Conservation (phyloP, 352 stramenopile genomes). For the Pythium sukuiense region DNA sequence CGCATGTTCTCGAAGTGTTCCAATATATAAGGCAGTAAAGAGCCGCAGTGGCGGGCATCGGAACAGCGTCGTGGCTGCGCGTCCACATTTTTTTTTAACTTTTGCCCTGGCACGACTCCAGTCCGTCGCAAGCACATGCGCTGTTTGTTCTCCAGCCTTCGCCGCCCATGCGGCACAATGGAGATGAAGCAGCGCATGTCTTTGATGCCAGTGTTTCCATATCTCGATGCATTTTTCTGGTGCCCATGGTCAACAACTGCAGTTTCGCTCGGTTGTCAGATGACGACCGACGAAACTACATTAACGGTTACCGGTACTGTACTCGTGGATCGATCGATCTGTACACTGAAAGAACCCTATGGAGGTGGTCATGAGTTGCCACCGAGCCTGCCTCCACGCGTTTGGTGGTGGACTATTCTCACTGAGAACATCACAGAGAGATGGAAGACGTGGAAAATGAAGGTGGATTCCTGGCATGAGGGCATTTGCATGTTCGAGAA, state of each 20-base stretch:
- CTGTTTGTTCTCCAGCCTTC: background rate
- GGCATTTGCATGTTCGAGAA: too few relatives aligned
- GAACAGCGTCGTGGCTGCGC: background rate
- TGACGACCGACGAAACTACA: slow-evolving; percentile 7
- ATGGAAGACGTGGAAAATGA: too few relatives aligned
- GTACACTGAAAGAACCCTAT: background rate
- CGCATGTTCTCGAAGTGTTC: slow-evolving; percentile 16
- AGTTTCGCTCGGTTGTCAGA: background rate
- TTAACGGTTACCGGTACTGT: too few relatives aligned
- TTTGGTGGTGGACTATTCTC: too few relatives aligned
- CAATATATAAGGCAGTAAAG: background rate
- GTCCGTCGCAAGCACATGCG: background rate
- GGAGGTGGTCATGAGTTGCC: background rate
- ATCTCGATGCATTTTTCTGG: slow-evolving; percentile 1
- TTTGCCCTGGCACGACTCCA: background rate
- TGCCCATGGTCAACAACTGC: background rate
- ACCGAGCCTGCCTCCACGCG: too few relatives aligned
- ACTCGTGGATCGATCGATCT: background rate
- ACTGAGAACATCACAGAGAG: too few relatives aligned
- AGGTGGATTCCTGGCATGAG: too few relatives aligned
- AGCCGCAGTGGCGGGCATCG: background rate
- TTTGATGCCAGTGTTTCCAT: background rate
- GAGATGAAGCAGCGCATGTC: background rate
- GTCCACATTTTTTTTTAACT: slow-evolving; percentile 9
- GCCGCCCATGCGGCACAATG: background rate